phyloP scores from a whole-genome alignment of 208 protist species.

The Leishmania tropica region DNA sequence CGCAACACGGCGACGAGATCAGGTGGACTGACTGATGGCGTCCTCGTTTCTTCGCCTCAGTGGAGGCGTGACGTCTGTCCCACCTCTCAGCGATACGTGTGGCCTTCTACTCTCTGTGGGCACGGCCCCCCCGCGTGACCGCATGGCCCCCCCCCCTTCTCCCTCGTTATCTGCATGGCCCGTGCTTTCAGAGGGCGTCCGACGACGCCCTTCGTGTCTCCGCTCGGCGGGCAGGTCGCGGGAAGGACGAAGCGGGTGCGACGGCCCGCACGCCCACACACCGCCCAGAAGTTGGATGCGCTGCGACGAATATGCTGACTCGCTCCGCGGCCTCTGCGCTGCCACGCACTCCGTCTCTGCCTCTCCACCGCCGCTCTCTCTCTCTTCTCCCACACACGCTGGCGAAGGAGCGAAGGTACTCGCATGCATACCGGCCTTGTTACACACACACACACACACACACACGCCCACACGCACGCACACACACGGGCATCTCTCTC shows the following conservation, averaged over 20 bases:
- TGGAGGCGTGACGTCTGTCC: not conserved
- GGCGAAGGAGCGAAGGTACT: not conserved
- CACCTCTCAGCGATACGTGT: not conserved
- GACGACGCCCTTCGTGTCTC: not conserved
- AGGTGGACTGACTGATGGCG: too few species aligned
- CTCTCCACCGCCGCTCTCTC: not conserved
- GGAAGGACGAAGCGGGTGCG: too few species aligned
- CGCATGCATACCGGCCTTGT: not conserved
- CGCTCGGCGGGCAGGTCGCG: not conserved
- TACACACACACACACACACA: not conserved
- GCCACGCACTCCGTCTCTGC: not conserved
- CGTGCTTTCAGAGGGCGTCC: not conserved
- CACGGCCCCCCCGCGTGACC: not conserved
- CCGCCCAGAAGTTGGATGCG: too few species aligned
- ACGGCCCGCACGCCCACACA: not conserved
- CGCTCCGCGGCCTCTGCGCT: too few species aligned
- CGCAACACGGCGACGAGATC: too few species aligned
- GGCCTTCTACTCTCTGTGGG: not conserved
- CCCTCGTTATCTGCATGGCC: not conserved
- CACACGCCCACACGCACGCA: not conserved
- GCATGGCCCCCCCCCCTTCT: not conserved
- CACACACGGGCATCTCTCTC: not conserved
- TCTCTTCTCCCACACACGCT: not conserved
- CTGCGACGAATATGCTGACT: too few species aligned
- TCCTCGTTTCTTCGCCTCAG: too few species aligned